phyloP scores from a whole-genome alignment of 192 early-diverging fungal genomes.

The Thamnidium elegans region DNA sequence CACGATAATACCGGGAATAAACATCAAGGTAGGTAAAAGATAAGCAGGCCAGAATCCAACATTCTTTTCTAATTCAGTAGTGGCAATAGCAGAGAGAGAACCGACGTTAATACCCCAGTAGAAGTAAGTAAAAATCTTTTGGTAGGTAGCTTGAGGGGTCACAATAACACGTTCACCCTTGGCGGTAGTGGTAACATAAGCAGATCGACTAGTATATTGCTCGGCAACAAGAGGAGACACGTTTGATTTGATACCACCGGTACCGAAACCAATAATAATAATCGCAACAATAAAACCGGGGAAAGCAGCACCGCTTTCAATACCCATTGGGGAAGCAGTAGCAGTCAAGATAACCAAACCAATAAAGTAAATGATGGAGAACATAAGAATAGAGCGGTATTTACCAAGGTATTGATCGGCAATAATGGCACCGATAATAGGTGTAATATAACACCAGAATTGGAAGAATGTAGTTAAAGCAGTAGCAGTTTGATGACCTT shows the following conservation, averaged over 20 bases:
- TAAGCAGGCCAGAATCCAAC: constrained; percentile 57
- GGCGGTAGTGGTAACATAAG: constrained; percentile 55
- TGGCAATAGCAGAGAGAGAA: constrained; percentile 56
- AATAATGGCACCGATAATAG: constrained; percentile 58
- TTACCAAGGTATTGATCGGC: constrained; percentile 73
- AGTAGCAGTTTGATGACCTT: constrained; percentile 49
- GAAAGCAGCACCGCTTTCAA: constrained; percentile 50
- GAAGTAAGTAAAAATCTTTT: constrained; percentile 77
- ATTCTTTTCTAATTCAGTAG: constrained; percentile 56
- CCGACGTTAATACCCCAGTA: constrained; percentile 77
- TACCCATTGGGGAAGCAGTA: constrained; percentile 53
- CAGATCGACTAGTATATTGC: constrained; percentile 54
- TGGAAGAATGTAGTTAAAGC: constrained; percentile 53
- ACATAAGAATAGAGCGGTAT: constrained; percentile 64
- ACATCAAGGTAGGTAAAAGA: constrained; percentile 54
- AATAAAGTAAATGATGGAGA: constrained; percentile 56
- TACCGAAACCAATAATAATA: constrained; percentile 67
- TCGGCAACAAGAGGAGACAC: constrained; percentile 78
- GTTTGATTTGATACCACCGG: constrained; percentile 78
- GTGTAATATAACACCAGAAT: constrained; percentile 44
- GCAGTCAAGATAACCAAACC: constrained; percentile 58
- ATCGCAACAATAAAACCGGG: constrained; percentile 66
- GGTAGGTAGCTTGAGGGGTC: constrained; percentile 51
- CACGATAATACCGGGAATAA: constrained; percentile 48
- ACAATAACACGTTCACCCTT: constrained; percentile 60